Evolutionary conservation across 768 basidiomycete genomes (phyloP), one percentile per base, ranked within the genome.

Genomic region (Lyophyllum decastes): DNA sequence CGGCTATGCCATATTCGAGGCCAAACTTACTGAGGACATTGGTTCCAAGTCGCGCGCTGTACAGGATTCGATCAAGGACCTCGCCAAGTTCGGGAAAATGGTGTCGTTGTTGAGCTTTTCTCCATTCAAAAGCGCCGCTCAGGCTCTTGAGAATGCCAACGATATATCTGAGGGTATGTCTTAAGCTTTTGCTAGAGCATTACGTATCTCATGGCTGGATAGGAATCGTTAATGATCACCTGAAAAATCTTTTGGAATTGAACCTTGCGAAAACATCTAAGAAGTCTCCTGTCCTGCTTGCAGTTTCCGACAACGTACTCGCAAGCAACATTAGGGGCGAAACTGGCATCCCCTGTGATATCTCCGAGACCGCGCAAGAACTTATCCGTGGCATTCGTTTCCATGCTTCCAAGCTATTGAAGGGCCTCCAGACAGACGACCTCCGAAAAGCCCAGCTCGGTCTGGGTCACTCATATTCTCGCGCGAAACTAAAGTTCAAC

Each of bases 401-500:
- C 56, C 95, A 98, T 72, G 95, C 94, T 26, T 77, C 89, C 64
- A 94, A 92, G 68, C 82, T 98, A 49, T 83, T 98, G 66, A 93
- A 87, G 61, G 94, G 91, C 21, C 87, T 98, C 64, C 88, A 94
- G 67, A 79, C 84, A 41, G 90, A 87, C 65, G 96, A 98, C 81
- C 82, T 97, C 64, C 84, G 81, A 58, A 92, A 95, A 68, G 93
- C 96, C 17, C 96, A 98, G 68, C 90, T 98, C 64, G 96, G 96
- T 68, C 82, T 98, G 49, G 96, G 96, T 26, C 96, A 98, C 81
- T 94, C 95, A 3, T 98, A 96, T 78, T 97, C 95, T 22, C 89
- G 96, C 61, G 90, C 95, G 40, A 98, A 98, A 72, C 89, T 98
- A 61, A 98, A 98, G 77, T 98, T 94, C 84, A 95, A 95, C 74